Conservation (phyloP, 2,329 filamentous ascomycete species). For the Triangularia verruculosa region DNA sequence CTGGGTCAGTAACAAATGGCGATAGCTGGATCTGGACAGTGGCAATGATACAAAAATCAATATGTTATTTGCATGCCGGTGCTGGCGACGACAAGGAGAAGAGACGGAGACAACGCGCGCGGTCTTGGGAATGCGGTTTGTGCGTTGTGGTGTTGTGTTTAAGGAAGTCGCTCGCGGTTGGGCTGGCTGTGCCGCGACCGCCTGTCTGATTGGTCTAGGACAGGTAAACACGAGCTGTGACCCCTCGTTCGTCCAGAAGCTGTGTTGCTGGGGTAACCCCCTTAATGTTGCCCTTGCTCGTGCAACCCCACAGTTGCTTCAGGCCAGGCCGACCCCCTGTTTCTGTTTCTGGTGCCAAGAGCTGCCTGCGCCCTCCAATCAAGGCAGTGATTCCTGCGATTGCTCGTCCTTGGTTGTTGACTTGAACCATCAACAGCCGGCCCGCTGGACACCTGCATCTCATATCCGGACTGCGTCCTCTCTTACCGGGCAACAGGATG, state of each 20-base stretch:
- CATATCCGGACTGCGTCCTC: not conserved
- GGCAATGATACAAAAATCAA: conserved; percentile 3
- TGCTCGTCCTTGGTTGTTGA: conserved; percentile 4
- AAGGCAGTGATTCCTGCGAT: conserved; percentile 1
- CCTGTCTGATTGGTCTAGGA: conserved; percentile 21
- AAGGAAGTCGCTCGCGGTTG: conserved; percentile 16
- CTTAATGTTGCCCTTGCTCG: not conserved
- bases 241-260: conserved; percentile 14
- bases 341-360: conserved; percentile 10
- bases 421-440: not conserved
- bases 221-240: conserved; percentile 22
- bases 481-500: conserved; percentile 1
- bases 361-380: conserved; percentile 17
- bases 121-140: conserved; percentile 2
- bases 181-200: not conserved
- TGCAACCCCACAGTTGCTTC: conserved; percentile 16
- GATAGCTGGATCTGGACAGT: not conserved
- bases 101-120: conserved; percentile 5
- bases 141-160: conserved; percentile 21
- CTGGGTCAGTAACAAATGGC: not conserved
- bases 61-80: not conserved
- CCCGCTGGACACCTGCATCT: conserved; percentile 9
- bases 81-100: not conserved
- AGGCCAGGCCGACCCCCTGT: conserved; percentile 1
- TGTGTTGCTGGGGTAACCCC: conserved; percentile 22